Percentiles rank a stretch among this genome's conserved stretches.
phyloP scores from a whole-genome alignment of 768 basidiomycete genomes.

The Russula abietina region DNA sequence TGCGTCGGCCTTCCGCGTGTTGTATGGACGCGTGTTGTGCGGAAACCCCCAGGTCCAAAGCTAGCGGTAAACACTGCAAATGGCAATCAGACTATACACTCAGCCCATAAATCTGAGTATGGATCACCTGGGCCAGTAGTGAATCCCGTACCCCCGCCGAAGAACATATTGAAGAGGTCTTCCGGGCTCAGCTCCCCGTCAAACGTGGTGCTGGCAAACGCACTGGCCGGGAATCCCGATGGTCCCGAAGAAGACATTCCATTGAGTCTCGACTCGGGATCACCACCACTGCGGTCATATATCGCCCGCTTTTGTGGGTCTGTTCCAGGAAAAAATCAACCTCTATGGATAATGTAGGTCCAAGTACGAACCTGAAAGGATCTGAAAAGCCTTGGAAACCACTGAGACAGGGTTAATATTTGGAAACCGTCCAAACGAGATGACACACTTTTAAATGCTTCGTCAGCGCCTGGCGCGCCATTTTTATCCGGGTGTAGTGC shows the following conservation, averaged over 20 bases:
- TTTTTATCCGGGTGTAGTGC: constrained; percentile 91
- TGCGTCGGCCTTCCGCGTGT: constrained; percentile 36
- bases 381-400: constrained; percentile 97
- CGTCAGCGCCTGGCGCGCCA: constrained; percentile 95
- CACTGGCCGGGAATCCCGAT: constrained; percentile 44
- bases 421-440: constrained; percentile 13
- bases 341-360: constrained; percentile 6
- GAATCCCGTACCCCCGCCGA: constrained; percentile 66
- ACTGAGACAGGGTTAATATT: constrained; percentile 43
- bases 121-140: constrained; percentile 44
- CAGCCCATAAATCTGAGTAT: constrained; percentile 22
- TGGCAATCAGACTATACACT: constrained; percentile 8
- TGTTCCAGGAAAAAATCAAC: constrained; percentile 24
- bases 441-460: constrained; percentile 90
- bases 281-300: constrained; percentile 78
- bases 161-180: constrained; percentile 98
- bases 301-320: constrained; percentile 87
- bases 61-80: constrained; percentile 61
- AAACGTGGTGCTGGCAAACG: constrained; percentile 47
- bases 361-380: constrained; percentile 61
- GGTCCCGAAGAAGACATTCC: constrained; percentile 50
- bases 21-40: constrained; percentile 49
- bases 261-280: constrained; percentile 78
- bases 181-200: constrained; percentile 90
- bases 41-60: constrained; percentile 83